Evolutionary conservation across 78 protist species (phyloP).

Genomic region (Neovahlkampfia damariscottae): DNA sequence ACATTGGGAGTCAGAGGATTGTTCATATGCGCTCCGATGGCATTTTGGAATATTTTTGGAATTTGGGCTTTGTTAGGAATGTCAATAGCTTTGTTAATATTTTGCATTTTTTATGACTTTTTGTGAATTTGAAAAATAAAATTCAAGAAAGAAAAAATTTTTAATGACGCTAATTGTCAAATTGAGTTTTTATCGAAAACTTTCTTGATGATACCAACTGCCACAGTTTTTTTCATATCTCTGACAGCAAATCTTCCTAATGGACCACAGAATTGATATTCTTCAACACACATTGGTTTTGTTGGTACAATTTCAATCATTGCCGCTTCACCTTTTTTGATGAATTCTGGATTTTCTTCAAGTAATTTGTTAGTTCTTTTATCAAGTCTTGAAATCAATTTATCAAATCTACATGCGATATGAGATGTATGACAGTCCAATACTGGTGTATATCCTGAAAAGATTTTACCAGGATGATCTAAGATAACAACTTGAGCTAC

Average conservation of each 20-base stretch:
- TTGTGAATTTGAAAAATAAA: too few relatives aligned
- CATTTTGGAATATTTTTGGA: too few relatives aligned
- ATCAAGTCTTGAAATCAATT: constrained; percentile 48
- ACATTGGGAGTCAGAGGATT: too few relatives aligned
- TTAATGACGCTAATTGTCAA: too few relatives aligned
- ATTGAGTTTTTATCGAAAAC: constrained; percentile 10
- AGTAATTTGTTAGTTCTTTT: constrained; percentile 55
- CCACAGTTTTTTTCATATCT: constrained; percentile 68
- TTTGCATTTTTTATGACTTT: too few relatives aligned
- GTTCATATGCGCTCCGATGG: too few relatives aligned
- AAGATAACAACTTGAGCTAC: constrained; percentile 89
- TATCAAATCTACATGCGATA: constrained; percentile 43
- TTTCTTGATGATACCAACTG: constrained; percentile 48
- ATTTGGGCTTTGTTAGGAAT: too few relatives aligned
- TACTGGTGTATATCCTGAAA: constrained; percentile 53
- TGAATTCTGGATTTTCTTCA: constrained; percentile 67
- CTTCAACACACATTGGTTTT: constrained; percentile 58
- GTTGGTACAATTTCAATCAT: constrained; percentile 46
- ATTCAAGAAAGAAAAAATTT: too few relatives aligned
- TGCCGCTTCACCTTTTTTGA: constrained; percentile 49
- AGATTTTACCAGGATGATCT: constrained; percentile 89
- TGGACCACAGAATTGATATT: constrained; percentile 54
- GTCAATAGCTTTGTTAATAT: too few relatives aligned
- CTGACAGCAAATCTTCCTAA: constrained; percentile 90
- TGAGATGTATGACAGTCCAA: constrained; percentile 69